Percentiles rank a stretch among this genome's conserved stretches.
These are phyloP conservation scores for Malus hybrid DNA, from an alignment of 331 rosid species.

Conservation along the genomic window DNA sequence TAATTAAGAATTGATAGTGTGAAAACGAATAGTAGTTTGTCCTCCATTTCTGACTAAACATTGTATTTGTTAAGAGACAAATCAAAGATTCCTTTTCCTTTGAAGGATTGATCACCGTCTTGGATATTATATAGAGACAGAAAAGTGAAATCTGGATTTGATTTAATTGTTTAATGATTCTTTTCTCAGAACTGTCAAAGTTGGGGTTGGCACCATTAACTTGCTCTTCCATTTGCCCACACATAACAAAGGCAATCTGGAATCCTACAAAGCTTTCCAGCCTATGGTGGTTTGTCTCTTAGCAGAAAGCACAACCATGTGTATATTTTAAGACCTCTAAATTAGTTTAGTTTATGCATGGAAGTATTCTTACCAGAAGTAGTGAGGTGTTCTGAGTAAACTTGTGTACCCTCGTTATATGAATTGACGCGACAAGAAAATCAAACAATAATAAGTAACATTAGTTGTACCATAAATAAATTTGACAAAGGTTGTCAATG, in stretches of 20 bases:
- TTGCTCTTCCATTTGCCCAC: not conserved
- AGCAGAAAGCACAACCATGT: not conserved
- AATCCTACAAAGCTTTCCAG: slow-evolving; percentile 19
- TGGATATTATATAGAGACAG: not conserved
- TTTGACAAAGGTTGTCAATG: too few species aligned
- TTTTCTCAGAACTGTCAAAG: slow-evolving; percentile 3
- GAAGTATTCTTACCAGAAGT: not conserved
- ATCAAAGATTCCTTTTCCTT: slow-evolving; percentile 1
- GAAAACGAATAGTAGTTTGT: slow-evolving; percentile 1
- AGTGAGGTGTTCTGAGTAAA: not conserved
- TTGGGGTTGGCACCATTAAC: slow-evolving; percentile 5
- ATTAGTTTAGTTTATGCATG: not conserved
- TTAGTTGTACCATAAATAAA: too few species aligned
- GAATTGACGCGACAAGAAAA: not conserved
- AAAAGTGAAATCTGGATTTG: not conserved
- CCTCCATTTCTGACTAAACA: slow-evolving; percentile 5
- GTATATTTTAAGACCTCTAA: not conserved
- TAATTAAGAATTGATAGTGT: slow-evolving; percentile 7
- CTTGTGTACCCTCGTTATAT: not conserved
- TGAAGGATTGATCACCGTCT: not conserved
- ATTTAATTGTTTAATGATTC: not conserved
- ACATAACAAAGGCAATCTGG: not conserved
- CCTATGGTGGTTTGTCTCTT: slow-evolving; percentile 2
- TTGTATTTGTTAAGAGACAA: not conserved
- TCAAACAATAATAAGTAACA: not conserved